A percentile compares a stretch with the other conserved stretches of the same genome.
These are phyloP conservation scores for Carallia brachiata DNA, from an alignment of 345 rosid species.

Conservation along the genomic window DNA sequence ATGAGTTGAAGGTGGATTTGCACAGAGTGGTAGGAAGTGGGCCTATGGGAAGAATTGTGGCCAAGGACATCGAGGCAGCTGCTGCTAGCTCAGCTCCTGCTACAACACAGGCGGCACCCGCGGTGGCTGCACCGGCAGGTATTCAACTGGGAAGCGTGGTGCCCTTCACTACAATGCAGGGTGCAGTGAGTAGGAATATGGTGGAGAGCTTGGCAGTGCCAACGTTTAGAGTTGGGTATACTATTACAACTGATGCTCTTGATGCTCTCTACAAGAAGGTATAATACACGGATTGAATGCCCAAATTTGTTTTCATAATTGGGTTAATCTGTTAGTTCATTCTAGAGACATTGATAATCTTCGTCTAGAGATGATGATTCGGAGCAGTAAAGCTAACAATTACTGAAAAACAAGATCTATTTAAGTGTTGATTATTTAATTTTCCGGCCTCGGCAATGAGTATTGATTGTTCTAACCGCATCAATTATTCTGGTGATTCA, in stretches of 20 bases:
- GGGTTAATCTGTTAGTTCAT: too few relatives aligned
- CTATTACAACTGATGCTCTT: slow-evolving; percentile 72
- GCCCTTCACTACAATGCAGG: slow-evolving; percentile 90
- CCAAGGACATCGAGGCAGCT: slow-evolving; percentile 85
- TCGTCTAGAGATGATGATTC: too few relatives aligned
- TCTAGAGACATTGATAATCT: too few relatives aligned
- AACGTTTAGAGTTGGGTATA: slow-evolving; percentile 85
- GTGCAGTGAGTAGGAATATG: slow-evolving; percentile 83
- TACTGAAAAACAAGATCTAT: too few relatives aligned
- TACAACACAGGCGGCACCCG: slow-evolving; percentile 1
- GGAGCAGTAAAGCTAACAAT: too few relatives aligned
- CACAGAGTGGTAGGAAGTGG: slow-evolving; percentile 68
- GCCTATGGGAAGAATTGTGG: slow-evolving; percentile 91
- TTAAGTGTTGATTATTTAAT: too few relatives aligned
- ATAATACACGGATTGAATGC: background rate
- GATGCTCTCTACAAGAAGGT: slow-evolving; percentile 94
- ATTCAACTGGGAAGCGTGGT: slow-evolving; percentile 40
- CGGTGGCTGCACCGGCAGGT: background rate
- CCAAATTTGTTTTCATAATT: too few relatives aligned
- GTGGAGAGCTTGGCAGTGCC: slow-evolving; percentile 82
- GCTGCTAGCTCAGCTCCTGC: slow-evolving; percentile 29
- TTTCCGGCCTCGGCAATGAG: background rate
- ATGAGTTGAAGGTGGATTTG: slow-evolving; percentile 80
- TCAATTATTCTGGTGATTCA: background rate
- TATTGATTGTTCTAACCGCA: background rate